Base-by-base conservation (phyloP, 225 moss, liverwort and hornwort species). In the Antitrichia curtipendula region DNA sequence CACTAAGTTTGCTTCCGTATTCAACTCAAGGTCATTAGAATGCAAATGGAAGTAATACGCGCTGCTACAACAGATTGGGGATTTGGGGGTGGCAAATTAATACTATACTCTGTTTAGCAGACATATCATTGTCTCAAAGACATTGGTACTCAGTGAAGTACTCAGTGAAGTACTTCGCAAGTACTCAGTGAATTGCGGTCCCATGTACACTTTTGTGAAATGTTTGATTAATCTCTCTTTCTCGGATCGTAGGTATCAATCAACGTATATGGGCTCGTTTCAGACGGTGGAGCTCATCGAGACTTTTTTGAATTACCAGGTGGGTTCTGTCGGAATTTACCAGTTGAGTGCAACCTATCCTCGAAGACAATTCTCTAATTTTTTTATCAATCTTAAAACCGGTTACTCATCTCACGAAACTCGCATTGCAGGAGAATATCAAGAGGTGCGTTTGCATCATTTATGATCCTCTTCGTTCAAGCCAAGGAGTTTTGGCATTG, bases 361-460 rank as follows among this genome's bases (percentile, higher is more conserved):
- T 62, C 13, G 18, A 40, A 56, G 47, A 40, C 2, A 34, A 8
- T 52, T 69, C 32, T 50, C 19, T 3, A 50, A 3, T 69, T 40
- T 89, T 75, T 38, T 6, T 18, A 19, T 62, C 28, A 32, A 32
- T 60, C 25, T 83, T 6, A 13, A 27, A 62, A 41, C 8, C 53
- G 13, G 49, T 38, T 9, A 66, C 53, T 82, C 13, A 85, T 70
- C 50, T 87, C 29, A 88, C 61, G 6, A 78, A 47, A 31, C 16
- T 82, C 18, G 66, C 61, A 77, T 88, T 85, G 72, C 95, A 99
- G 98, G 98, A 99, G 90, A 99, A 97, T 76, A 99, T 99, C 89
- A 99, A 96, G 94, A 95, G 98, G 83, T 97, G 98, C 86, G 96
- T 99, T 79, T 99, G 96, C 82, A 99, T 99, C 84, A 97, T 99